A percentile compares a stretch with the other conserved stretches of the same genome.
These are phyloP conservation scores for Colletotrichum agaves DNA, from an alignment of 2,329 filamentous ascomycete genomes.

Conservation along the genomic window DNA sequence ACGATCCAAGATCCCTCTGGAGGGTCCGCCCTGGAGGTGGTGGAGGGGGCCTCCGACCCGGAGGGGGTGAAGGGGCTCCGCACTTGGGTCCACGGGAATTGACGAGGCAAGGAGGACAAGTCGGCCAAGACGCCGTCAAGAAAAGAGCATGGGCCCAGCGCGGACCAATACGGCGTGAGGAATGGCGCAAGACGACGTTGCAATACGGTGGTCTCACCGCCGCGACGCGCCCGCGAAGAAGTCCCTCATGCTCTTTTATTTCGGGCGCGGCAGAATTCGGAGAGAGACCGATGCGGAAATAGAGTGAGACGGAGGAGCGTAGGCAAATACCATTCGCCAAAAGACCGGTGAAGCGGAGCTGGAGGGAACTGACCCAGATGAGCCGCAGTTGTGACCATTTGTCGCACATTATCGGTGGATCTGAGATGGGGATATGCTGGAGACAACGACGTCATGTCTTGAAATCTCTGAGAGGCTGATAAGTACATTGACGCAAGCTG, in stretches of 20 bases:
- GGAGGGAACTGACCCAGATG: conserved; percentile 6
- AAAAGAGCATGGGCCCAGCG: neutral
- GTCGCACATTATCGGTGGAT: conserved; percentile 28
- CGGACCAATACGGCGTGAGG: conserved; percentile 29
- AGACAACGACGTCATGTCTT: conserved; percentile 34
- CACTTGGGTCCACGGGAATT: conserved; percentile 26
- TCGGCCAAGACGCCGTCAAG: conserved; percentile 24
- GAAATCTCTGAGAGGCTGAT: conserved; percentile 22
- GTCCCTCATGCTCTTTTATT: neutral
- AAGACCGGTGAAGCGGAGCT: neutral
- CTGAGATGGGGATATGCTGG: conserved; percentile 24
- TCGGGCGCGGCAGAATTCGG: conserved; percentile 37
- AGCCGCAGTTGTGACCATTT: conserved; percentile 34
- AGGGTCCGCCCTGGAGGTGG: conserved; percentile 19
- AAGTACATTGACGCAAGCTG: conserved; percentile 17
- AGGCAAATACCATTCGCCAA: neutral
- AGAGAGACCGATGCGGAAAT: conserved; percentile 18
- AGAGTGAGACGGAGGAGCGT: neutral
- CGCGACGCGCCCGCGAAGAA: conserved; percentile 29
- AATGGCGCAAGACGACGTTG: conserved; percentile 3
- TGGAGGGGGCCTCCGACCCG: conserved; percentile 16
- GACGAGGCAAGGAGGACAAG: conserved; percentile 16
- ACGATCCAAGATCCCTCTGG: conserved; percentile 35
- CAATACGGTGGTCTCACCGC: conserved; percentile 34
- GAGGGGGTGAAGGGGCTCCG: conserved; percentile 3